Percentiles rank a stretch among this genome's conserved stretches.
phyloP scores from a whole-genome alignment of 2,329 filamentous ascomycete species.

The Phaeoacremonium minimum region DNA sequence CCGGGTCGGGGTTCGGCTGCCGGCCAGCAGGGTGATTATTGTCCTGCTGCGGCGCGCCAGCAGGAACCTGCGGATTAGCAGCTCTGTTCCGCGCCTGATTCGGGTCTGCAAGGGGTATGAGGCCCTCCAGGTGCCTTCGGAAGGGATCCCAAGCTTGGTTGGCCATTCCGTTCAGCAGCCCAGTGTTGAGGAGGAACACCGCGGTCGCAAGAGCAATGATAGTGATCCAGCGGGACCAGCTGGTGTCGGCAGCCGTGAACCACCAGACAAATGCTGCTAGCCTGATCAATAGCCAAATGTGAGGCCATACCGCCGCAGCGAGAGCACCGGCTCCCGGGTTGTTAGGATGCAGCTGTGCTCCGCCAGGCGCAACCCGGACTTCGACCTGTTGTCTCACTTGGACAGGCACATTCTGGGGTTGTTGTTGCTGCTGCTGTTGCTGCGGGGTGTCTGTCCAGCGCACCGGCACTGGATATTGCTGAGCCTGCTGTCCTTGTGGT shows the following conservation, averaged over 20 bases:
- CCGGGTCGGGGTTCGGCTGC: slow-evolving; percentile 35
- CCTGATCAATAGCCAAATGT: slow-evolving; percentile 57
- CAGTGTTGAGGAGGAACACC: slow-evolving; percentile 57
- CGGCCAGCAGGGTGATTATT: slow-evolving; percentile 18
- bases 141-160: slow-evolving; percentile 54
- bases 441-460: slow-evolving; percentile 5
- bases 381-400: slow-evolving; percentile 4
- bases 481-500: too few relatives aligned
- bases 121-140: slow-evolving; percentile 52
- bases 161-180: slow-evolving; percentile 49
- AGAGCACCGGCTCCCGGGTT: slow-evolving; percentile 33
- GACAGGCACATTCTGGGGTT: slow-evolving; percentile 12
- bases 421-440: slow-evolving; percentile 17
- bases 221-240: slow-evolving; percentile 55
- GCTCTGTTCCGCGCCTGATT: slow-evolving; percentile 11
- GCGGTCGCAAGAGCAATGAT: slow-evolving; percentile 48
- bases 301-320: slow-evolving; percentile 47
- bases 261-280: slow-evolving; percentile 60
- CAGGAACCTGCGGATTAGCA: slow-evolving; percentile 11
- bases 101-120: slow-evolving; percentile 49
- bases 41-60: slow-evolving; percentile 1
- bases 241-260: slow-evolving; percentile 54
- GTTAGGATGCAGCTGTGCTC: slow-evolving; percentile 24
- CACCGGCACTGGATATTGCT: slow-evolving; percentile 1
- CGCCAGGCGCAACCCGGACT: slow-evolving; percentile 3